These are phyloP conservation scores for Geum urbanum DNA, from an alignment of 306 rosid species.

Conservation along the genomic window DNA sequence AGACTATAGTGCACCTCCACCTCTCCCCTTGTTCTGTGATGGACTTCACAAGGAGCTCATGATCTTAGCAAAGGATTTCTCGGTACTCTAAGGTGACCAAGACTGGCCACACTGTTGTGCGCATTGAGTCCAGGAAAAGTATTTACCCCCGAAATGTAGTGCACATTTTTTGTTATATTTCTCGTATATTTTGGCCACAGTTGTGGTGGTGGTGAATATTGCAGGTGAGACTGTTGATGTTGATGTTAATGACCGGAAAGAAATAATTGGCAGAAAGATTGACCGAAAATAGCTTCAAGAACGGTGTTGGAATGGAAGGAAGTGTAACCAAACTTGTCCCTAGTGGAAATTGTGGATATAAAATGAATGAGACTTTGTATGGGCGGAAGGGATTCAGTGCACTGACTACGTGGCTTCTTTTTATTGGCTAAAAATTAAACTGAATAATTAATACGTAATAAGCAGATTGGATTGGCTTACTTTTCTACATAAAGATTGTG, in stretches of 20 bases:
- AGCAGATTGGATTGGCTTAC: neutral
- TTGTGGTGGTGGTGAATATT: conserved; percentile 40
- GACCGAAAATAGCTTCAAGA: neutral
- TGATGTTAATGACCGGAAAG: conserved; percentile 26
- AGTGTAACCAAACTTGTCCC: neutral
- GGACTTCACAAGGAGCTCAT: conserved; percentile 54
- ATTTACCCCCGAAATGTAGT: conserved; percentile 43
- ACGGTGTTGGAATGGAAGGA: conserved; percentile 3
- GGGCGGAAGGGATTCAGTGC: neutral
- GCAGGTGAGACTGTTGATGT: conserved; percentile 44
- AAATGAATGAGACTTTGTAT: neutral
- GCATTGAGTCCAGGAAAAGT: conserved; percentile 62
- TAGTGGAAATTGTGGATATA: neutral
- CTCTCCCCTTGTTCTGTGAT: conserved; percentile 36
- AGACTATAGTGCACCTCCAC: conserved; percentile 58
- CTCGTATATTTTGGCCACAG: conserved; percentile 29
- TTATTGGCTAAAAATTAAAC: too few species aligned
- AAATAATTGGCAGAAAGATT: neutral
- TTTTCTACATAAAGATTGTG: neutral
- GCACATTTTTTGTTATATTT: conserved; percentile 32
- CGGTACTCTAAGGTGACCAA: conserved; percentile 46
- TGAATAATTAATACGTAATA: neutral
- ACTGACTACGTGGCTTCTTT: neutral
- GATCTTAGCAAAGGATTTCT: conserved; percentile 59
- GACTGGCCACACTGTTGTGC: conserved; percentile 44